Base-by-base conservation (phyloP, 495 filamentous ascomycete genomes). In the Cryomyces antarcticus region DNA sequence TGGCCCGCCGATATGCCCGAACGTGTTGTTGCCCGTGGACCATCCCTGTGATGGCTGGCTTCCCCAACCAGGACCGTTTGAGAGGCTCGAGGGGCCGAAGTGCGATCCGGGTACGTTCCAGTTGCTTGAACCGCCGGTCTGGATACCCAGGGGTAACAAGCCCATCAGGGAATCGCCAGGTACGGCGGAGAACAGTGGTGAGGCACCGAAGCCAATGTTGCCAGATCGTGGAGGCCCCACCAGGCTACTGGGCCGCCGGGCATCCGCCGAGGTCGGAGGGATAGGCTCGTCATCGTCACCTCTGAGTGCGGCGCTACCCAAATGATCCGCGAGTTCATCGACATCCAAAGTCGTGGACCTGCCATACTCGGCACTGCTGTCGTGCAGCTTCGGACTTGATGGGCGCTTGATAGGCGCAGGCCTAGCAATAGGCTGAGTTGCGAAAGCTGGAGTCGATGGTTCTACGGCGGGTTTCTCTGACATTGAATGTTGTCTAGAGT, bases 241-340 rank as follows among this genome's bases (percentile, higher is more conserved):
- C 11, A 46, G 47, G 35, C 48, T 45, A 43, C 57, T 63, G 39
- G 44, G 46, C 30, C 48, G 52, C 40, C 63, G 41, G 31, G 49
- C 31, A 13, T 53, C 47, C 4, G 34, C 40, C 57, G 52, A n/a
- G 31, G 61, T 60, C 7, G 63, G 59, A 12, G 64, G 49, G 39
- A 67, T 57, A 27, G 67, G 60, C 39, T 68, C 69, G 45, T 84
- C 75, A 12, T 66, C 70, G 54, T 92, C 86, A 51, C 92, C 87
- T 33, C 95, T 66, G n/a, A 97, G 64, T 6, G 87, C 88, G 57
- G 79, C 86, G 60, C 88, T 94, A 7, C 89, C 92, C n/a, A 97
- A 69, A 55, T 87, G 83, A 40, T 75, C 70, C 44, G 73, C 81
- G 38, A 92, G 63, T 42, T 86, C 74, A 43, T 94, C 84, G 31